These are phyloP conservation scores for Penicillium coffeae DNA, from an alignment of 495 filamentous ascomycete genomes.

Conservation along the genomic window DNA sequence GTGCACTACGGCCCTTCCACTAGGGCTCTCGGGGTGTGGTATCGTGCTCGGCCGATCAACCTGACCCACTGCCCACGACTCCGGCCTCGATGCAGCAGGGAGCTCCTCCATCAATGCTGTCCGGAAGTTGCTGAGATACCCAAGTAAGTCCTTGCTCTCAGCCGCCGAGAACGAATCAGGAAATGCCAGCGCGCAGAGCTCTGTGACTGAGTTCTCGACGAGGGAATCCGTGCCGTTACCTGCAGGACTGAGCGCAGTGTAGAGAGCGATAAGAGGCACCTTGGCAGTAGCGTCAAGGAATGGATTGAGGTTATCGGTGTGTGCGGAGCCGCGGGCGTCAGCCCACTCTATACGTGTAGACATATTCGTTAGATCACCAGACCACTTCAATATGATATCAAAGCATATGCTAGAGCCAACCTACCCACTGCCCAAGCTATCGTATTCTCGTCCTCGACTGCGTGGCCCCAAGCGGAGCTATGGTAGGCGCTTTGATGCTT, in stretches of 20 bases:
- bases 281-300: conserved; percentile 22
- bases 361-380: background rate
- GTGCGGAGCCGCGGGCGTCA: conserved; percentile 28
- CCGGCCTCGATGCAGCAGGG: conserved; percentile 28
- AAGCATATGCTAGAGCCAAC: background rate
- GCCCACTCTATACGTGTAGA: conserved; percentile 32
- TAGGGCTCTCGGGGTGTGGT: conserved; percentile 29
- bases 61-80: conserved; percentile 42
- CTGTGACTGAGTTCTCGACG: conserved; percentile 37
- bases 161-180: conserved; percentile 21
- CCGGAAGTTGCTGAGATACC: conserved; percentile 31
- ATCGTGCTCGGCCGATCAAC: conserved; percentile 40
- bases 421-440: conserved; percentile 42
- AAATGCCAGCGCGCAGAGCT: conserved; percentile 33
- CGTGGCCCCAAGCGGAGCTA: conserved; percentile 39
- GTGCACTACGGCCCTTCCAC: conserved; percentile 34
- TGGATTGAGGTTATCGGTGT: conserved; percentile 14
- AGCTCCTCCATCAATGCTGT: conserved; percentile 27
- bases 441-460: conserved; percentile 31
- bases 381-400: no score
- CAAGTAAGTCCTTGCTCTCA: conserved; percentile 21
- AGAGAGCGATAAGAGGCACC: conserved; percentile 20
- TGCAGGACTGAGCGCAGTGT: conserved; percentile 33
- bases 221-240: conserved; percentile 28
- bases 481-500: conserved; percentile 35